Evolutionary conservation across 2,329 filamentous ascomycete species (phyloP), one percentile per base, ranked within the genome.

Genomic region (Metarhizium guizhouense): DNA sequence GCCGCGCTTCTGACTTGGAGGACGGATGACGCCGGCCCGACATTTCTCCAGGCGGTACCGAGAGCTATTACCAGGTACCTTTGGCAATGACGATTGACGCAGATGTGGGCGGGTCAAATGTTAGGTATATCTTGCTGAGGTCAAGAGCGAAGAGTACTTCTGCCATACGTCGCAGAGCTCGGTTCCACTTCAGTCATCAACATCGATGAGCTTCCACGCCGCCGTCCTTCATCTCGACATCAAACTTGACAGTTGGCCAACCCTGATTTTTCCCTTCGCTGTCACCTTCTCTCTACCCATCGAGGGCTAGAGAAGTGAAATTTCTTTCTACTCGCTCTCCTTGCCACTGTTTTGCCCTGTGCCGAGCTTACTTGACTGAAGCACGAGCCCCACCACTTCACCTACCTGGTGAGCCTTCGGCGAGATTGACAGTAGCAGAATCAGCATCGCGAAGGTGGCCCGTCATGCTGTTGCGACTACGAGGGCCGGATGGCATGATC

Each of bases 401-500:
- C n/a, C 38, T 40, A 25, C 25, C 25, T 36, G 14, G 7, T 14
- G 14, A 40, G 38, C 11, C 10, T 5, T 32, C n/a, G 36, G 53
- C 7, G 11, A 32, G 42, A 13, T 25, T 20, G n/a, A 4, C 20
- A 42, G 8, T 6, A 45, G n/a, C 40, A 20, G n/a, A 47, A 13
- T 25, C 30, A 18, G 29, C 20, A 34, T 36, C 52, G 14, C 13
- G n/a, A 30, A 16, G 10, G 16, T 52, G 56, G 56, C 49, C 67
- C 68, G 74, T 68, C 61, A 96, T 96, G 84, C 80, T 96, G 67
- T 78, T 96, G 56, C 84, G 92, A 71, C 88, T 96, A 63, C 86
- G 92, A 65, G 91, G 91, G 69, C 90, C 89, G 61, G 91, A 96
- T 75, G 94, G 94, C 75, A 94, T 94, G 79, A 86, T 92, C 72